phyloP scores from a whole-genome alignment of 352 stramenopile species.

The Pythium phragmitis region DNA sequence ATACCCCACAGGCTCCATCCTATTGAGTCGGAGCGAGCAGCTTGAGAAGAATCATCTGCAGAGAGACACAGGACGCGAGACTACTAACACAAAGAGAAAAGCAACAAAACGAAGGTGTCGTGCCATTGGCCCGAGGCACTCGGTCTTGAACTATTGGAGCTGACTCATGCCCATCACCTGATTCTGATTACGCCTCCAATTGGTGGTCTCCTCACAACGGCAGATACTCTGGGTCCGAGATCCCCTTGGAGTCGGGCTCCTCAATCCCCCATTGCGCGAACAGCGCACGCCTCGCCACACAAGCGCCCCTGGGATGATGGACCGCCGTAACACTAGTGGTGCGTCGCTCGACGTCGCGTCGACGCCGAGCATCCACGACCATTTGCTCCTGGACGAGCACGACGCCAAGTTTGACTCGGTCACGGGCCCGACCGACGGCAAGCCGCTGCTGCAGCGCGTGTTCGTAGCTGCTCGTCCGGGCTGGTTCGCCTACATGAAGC shows the following conservation, averaged over 20 bases:
- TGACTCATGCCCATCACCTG: too few species aligned
- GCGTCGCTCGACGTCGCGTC: slow-evolving; percentile 8
- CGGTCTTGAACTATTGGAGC: too few species aligned
- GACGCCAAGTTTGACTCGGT: slow-evolving; percentile 38
- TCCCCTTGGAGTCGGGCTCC: neutral
- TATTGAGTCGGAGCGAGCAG: too few species aligned
- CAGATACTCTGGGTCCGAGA: neutral
- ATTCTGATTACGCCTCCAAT: too few species aligned
- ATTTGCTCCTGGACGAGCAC: slow-evolving; percentile 28
- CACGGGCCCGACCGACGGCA: slow-evolving; percentile 46
- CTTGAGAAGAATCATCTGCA: neutral
- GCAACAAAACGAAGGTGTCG: neutral
- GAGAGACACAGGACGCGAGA: neutral
- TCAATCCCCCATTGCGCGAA: neutral
- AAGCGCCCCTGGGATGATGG: neutral
- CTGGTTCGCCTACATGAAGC: slow-evolving; percentile 55
- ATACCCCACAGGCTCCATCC: neutral
- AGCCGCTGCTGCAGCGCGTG: slow-evolving; percentile 43
- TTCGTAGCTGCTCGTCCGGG: slow-evolving; percentile 59
- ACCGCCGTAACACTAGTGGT: neutral
- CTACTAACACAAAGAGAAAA: neutral
- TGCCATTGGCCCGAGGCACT: too few species aligned
- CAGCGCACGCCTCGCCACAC: slow-evolving; percentile 4
- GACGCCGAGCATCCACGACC: slow-evolving; percentile 29
- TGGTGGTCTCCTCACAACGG: too few species aligned